Percentiles rank a stretch among this genome's conserved stretches.
Evolutionary conservation across 2,329 filamentous ascomycete species (phyloP).

Genomic region (Neofusicoccum cordaticola): DNA sequence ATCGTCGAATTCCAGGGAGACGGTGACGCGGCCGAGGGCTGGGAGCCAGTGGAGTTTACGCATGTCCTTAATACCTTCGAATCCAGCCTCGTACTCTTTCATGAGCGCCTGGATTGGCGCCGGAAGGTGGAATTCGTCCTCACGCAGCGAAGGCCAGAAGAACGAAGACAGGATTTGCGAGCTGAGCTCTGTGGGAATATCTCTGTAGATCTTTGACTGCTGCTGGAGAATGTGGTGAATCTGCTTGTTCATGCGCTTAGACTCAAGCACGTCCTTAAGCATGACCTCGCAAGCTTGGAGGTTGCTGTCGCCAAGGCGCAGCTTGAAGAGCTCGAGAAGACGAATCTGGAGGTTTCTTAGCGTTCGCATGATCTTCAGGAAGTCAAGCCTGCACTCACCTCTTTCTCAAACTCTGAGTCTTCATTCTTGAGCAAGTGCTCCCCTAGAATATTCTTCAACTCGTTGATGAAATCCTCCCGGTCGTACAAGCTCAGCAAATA

Average conservation of each 20-base stretch:
- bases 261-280: conserved; percentile 89
- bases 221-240: conserved; percentile 40
- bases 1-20: conserved; percentile 81
- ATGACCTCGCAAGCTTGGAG: conserved; percentile 96
- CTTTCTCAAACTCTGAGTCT: conserved; percentile 67
- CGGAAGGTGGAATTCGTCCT: conserved; percentile 67
- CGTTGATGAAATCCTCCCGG: conserved; percentile 90
- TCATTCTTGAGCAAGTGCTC: conserved; percentile 70
- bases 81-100: conserved; percentile 68
- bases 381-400: conserved; percentile 32
- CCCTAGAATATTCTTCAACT: conserved; percentile 85
- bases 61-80: conserved; percentile 75
- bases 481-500: conserved; percentile 87
- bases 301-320: conserved; percentile 79
- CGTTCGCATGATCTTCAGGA: background rate
- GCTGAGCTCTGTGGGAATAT: conserved; percentile 53
- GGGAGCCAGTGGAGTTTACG: conserved; percentile 88
- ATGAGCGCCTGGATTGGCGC: conserved; percentile 59
- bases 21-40: conserved; percentile 72
- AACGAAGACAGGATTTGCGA: conserved; percentile 86
- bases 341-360: conserved; percentile 45
- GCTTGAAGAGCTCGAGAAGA: conserved; percentile 82
- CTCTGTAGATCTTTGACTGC: conserved; percentile 20
- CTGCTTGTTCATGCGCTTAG: conserved; percentile 66
- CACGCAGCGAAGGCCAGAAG: conserved; percentile 84